Evolutionary conservation across 2,329 filamentous ascomycete genomes (phyloP), one percentile per base, ranked within the genome.

Genomic region (Hypoxylon rubiginosum): DNA sequence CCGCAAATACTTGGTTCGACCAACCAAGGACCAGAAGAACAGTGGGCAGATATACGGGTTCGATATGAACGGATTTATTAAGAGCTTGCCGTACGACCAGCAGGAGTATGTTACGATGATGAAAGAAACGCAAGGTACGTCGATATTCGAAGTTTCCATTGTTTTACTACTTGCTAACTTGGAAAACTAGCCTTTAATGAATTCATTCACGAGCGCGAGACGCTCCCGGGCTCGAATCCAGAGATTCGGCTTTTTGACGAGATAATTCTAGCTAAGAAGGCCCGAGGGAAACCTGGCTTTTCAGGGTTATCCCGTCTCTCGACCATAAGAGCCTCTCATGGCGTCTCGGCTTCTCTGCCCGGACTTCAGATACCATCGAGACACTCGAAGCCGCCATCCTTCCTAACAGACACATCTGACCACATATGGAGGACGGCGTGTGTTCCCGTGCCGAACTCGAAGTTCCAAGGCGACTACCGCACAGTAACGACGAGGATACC

Each of bases 171-270:
- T 49, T 66, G 46, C 72, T 78, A 62, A 78, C 61, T 30, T n/a
- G 32, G 19, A 66, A 58, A 66, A 58, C 64, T 60, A 88, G 88
- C 83, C 52, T 93, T 94, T 77, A 93, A 93, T 71, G 92, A 95
- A 77, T 96, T 96, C 77, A 92, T 96, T 67, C 91, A 95, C 74
- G 91, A 94, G 72, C 88, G 92, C 49, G 92, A 96, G 79, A 88
- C 83, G 21, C 87, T 85, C 7, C 82, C 88, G 1, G 79, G 88
- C 0, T 84, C 87, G 7, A 85, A 92, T 67, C 86, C 91, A 0
- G 79, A 84, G 1, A 89, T 95, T 73, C 91, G 91, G 60, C 85
- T 96, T 0, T 96, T 96, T 73, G 92, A 96, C 77, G 91, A 94
- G 77, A 90, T 96, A 73, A 92, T 96, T 72, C 83, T 95, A 55